Base-by-base conservation (phyloP, 257 asterid genomes). In the Handroanthus guayacan region DNA sequence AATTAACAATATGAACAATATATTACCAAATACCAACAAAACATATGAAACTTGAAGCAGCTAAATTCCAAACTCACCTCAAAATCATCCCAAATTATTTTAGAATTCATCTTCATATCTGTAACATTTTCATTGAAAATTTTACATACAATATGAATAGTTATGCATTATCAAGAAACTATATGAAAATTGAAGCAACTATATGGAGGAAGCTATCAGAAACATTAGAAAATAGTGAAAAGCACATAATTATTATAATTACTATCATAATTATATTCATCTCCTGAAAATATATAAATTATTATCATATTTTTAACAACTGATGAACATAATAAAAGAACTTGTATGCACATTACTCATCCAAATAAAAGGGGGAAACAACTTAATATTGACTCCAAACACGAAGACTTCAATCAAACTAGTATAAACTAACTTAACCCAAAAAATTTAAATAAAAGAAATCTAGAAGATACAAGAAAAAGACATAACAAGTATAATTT, bases 111-210 rank as follows among this genome's bases (percentile, higher is more conserved):
- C 57, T 73, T 57, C 65, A 54, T 5, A 78, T 12, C 39, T 31
- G 18, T 2, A 25, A 31, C 65, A 60, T 60, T 12, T 5, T 60
- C 65, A 60, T 31, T 9, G 65, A 12, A 41, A 60, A 56, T 9
- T 31, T 60, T 60, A 60, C 44, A 68, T 61, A 43, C 56, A 58
- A 57, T 5, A 37, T 13, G 17, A 56, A 36, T 31, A 25, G 25
- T 39, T 44, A 50, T 60, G 20, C 61, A 77, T 51, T 50, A 50
- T 63, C 9, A 50, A 61, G 11, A 62, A 18, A 16, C 61, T 72
- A 25, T 10, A 71, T 39, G 67, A 54, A 51, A 70, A 45, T 63
- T 50, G 25, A 55, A 65, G 67, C 79, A 54, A 65, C 62, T 16
- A 50, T 14, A 61, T 6, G 60, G 44, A 47, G 18, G 4, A 68